Evolutionary conservation across 2,329 filamentous ascomycete genomes (phyloP).

Genomic region (Penicillium sclerotiorum): DNA sequence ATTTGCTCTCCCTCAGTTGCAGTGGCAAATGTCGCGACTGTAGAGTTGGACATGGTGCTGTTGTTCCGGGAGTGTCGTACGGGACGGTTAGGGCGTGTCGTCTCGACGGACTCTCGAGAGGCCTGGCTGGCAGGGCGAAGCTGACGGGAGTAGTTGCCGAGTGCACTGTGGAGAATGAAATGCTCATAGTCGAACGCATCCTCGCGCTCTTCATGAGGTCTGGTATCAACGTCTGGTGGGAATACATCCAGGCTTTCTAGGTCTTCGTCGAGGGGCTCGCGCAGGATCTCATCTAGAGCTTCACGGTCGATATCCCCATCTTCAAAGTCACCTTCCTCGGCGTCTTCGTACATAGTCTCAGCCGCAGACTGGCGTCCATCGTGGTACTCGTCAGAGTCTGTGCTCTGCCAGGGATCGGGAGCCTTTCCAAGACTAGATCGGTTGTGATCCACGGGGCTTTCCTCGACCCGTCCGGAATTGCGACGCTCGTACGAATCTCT

Average conservation of each 20-base stretch:
- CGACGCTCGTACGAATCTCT: slow-evolving; percentile 8
- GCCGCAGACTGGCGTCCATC: slow-evolving; percentile 32
- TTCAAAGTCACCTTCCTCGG: slow-evolving; percentile 44
- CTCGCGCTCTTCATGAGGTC: slow-evolving; percentile 87
- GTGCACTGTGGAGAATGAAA: slow-evolving; percentile 90
- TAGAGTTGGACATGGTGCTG: slow-evolving; percentile 64
- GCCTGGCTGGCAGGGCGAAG: slow-evolving; percentile 36
- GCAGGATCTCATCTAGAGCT: slow-evolving; percentile 58
- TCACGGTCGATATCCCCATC: slow-evolving; percentile 64
- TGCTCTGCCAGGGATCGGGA: slow-evolving; percentile 10
- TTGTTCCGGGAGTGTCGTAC: slow-evolving; percentile 51
- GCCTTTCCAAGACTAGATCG: slow-evolving; percentile 3
- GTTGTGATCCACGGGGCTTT: slow-evolving; percentile 8
- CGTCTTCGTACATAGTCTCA: slow-evolving; percentile 48
- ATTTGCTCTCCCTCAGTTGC: slow-evolving; percentile 56
- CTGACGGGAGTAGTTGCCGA: slow-evolving; percentile 63
- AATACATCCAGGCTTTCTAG: slow-evolving; percentile 41
- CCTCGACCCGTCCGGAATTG: slow-evolving; percentile 6
- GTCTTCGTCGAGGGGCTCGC: slow-evolving; percentile 46
- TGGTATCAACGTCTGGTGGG: slow-evolving; percentile 52
- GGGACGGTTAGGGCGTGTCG: slow-evolving; percentile 43
- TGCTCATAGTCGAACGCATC: slow-evolving; percentile 97
- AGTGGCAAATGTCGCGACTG: slow-evolving; percentile 64
- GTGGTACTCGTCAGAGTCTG: slow-evolving; percentile 22
- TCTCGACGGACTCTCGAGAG: slow-evolving; percentile 55